These are phyloP conservation scores for Phytopythium aichiense DNA, from an alignment of 352 stramenopile species.

Conservation along the genomic window DNA sequence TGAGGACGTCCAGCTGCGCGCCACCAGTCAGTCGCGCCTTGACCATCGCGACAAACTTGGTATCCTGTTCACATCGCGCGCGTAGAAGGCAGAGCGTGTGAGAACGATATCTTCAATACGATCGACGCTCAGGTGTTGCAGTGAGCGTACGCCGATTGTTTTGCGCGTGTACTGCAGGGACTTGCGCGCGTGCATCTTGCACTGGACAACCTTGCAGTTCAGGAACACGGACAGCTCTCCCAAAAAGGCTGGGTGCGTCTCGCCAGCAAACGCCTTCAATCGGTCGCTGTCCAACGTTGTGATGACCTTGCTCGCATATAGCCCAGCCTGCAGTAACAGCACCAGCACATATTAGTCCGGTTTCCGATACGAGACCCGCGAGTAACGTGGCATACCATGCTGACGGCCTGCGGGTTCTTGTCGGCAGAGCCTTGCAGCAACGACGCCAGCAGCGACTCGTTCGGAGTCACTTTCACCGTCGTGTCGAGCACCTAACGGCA, in stretches of 20 bases:
- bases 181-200: constrained; percentile 48
- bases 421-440: constrained; percentile 30
- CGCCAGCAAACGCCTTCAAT: constrained; percentile 36
- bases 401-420: constrained; percentile 49
- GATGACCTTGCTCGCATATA: constrained; percentile 55
- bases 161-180: constrained; percentile 44
- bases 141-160: constrained; percentile 38
- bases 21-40: constrained; percentile 55
- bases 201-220: constrained; percentile 70
- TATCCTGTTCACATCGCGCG: constrained; percentile 22
- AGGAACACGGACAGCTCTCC: constrained; percentile 54
- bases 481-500: constrained; percentile 33
- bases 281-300: constrained; percentile 33
- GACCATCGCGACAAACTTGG: constrained; percentile 44
- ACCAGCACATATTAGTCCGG: not conserved
- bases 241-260: constrained; percentile 40
- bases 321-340: constrained; percentile 19
- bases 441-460: constrained; percentile 28
- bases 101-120: not conserved
- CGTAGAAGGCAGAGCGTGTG: not conserved
- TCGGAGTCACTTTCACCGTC: constrained; percentile 16
- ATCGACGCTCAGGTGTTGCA: not conserved
- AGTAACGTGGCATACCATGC: constrained; percentile 25
- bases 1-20: constrained; percentile 56
- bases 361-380: not conserved